Evolutionary conservation across 23 red algal species (phyloP).

Genomic region (Rhodosorus marinus): DNA sequence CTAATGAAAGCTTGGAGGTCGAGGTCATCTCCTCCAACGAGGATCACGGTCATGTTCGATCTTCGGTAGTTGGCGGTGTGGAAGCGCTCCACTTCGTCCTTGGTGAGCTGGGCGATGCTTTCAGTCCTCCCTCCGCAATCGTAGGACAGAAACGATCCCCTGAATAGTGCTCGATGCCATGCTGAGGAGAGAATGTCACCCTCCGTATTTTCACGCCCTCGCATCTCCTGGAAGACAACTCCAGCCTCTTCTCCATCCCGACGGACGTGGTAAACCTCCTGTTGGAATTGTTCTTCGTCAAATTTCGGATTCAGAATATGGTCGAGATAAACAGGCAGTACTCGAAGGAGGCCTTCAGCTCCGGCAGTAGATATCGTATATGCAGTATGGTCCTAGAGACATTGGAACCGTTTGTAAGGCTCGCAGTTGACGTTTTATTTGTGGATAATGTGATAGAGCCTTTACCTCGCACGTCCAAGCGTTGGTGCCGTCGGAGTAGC

Average conservation of each 20-base stretch:
- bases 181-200: constrained; percentile 18
- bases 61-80: constrained; percentile 62
- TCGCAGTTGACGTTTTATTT: too few species aligned
- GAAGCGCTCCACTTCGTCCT: constrained; percentile 46
- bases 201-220: constrained; percentile 68
- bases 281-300: constrained; percentile 35
- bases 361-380: constrained; percentile 73
- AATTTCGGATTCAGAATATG: constrained; percentile 64
- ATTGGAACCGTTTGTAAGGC: too few species aligned
- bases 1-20: too few species aligned
- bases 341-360: constrained; percentile 38
- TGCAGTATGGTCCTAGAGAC: constrained; percentile 81
- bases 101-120: constrained; percentile 32
- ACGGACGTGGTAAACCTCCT: constrained; percentile 71
- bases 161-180: constrained; percentile 15
- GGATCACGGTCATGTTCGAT: constrained; percentile 44
- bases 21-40: constrained; percentile 46
- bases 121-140: constrained; percentile 53
- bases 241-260: constrained; percentile 57
- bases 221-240: constrained; percentile 95
- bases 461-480: constrained; percentile 83
- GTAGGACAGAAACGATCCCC: constrained; percentile 14
- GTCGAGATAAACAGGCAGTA: constrained; percentile 65
- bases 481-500: constrained; percentile 71
- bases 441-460: too few species aligned